Evolutionary conservation across 306 rosid genomes (phyloP).

Genomic region (Trichosanthes truncata): DNA sequence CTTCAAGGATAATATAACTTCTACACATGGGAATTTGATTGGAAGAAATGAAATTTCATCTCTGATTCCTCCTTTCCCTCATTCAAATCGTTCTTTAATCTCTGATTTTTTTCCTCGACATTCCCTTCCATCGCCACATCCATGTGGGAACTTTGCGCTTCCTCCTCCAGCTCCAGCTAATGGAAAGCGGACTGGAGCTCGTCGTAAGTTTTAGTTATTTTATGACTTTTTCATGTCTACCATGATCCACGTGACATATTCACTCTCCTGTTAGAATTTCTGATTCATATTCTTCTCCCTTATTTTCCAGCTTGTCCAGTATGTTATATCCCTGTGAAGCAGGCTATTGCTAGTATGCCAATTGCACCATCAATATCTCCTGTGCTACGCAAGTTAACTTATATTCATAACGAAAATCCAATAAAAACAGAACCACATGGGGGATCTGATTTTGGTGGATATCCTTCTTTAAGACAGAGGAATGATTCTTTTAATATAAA

Average conservation of each 20-base stretch:
- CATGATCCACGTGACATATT: not conserved
- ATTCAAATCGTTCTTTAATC: slow-evolving; percentile 16
- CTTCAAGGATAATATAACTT: slow-evolving; percentile 22
- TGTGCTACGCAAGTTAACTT: slow-evolving; percentile 53
- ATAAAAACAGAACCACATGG: slow-evolving; percentile 43
- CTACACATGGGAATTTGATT: slow-evolving; percentile 19
- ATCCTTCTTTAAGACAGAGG: slow-evolving; percentile 68
- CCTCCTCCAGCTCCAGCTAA: slow-evolving; percentile 81
- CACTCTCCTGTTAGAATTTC: not conserved
- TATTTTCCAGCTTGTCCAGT: slow-evolving; percentile 81
- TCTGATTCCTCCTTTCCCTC: slow-evolving; percentile 19
- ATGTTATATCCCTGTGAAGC: slow-evolving; percentile 76
- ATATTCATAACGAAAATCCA: slow-evolving; percentile 58
- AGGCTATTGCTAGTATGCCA: slow-evolving; percentile 88
- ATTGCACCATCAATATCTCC: slow-evolving; percentile 61
- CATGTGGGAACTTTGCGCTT: slow-evolving; percentile 53
- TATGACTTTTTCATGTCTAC: slow-evolving; percentile 4
- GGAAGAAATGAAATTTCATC: slow-evolving; percentile 17
- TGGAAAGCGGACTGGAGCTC: slow-evolving; percentile 75
- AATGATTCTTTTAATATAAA: slow-evolving; percentile 72
- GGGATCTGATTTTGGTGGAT: slow-evolving; percentile 96
- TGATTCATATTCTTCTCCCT: slow-evolving; percentile 10
- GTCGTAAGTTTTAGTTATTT: slow-evolving; percentile 53
- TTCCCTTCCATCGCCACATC: slow-evolving; percentile 31
- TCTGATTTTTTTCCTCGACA: slow-evolving; percentile 15